Conservation (phyloP, 108 stramenopile genomes). For the Discostella pseudostelligera region DNA sequence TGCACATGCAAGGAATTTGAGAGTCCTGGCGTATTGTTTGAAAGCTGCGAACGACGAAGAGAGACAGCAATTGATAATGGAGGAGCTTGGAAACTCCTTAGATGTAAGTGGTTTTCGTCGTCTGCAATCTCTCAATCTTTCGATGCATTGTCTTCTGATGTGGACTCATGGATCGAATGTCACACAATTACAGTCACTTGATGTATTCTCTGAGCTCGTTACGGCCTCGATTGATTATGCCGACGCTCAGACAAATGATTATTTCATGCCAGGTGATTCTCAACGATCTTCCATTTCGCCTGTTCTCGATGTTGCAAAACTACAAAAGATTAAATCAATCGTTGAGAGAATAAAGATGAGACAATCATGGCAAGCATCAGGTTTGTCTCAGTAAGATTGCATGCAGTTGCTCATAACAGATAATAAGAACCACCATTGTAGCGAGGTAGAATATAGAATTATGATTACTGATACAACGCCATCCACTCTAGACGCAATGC, state of each 20-base stretch:
- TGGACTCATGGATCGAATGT: neutral
- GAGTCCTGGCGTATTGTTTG: conserved; percentile 75
- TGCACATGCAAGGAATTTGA: conserved; percentile 68
- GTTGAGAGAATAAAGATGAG: conserved; percentile 52
- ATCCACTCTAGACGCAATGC: too few species aligned
- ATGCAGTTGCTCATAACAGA: too few species aligned
- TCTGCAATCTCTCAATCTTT: neutral
- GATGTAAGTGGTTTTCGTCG: conserved; percentile 59
- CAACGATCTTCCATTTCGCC: conserved; percentile 20
- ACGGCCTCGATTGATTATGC: conserved; percentile 78
- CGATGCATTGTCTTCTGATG: neutral
- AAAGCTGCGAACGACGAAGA: conserved; percentile 54
- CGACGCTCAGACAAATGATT: conserved; percentile 58
- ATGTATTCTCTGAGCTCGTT: conserved; percentile 70
- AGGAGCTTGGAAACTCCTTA: conserved; percentile 69
- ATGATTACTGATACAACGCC: too few species aligned
- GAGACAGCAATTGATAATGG: conserved; percentile 61
- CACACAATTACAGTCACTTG: conserved; percentile 54
- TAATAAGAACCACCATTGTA: too few species aligned
- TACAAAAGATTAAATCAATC: conserved; percentile 60
- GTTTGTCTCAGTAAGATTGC: conserved; percentile 7
- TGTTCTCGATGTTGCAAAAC: conserved; percentile 54
- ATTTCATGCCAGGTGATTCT: conserved; percentile 61
- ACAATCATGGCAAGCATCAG: conserved; percentile 61
- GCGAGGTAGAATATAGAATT: too few species aligned